Base-by-base conservation (phyloP, 164 flowering plant species). In the Amborella trichopoda region DNA sequence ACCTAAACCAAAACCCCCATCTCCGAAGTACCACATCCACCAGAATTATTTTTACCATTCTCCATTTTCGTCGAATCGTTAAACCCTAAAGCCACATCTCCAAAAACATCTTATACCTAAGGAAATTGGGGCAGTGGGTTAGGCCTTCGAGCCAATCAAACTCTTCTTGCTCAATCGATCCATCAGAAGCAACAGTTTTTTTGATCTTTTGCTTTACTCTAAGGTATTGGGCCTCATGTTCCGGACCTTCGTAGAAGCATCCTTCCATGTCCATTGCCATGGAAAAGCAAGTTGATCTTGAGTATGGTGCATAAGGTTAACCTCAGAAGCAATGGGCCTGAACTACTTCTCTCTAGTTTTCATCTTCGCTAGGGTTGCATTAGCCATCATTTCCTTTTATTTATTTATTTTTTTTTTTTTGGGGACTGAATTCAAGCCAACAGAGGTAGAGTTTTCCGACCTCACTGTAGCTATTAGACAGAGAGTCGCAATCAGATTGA, bases 201-300 rank as follows among this genome's bases (percentile, higher is more conserved):
- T 73, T 78, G 28, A 89, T 76, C 77, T 84, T 89, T 60, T 89
- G 97, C 78, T 89, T 84, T 10, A 84, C 97, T 25, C 82, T 72
- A 43, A 73, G 53, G 51, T 89, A 89, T 60, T 85, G 97, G 55
- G 97, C 64, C 97, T 73, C 95, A 82, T 89, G 60, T 89, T 89
- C 63, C 85, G 97, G 26, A 85, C 95, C 69, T 89, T 85, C 13
- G 87, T 85, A 28, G 93, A 84, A 30, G 70, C 87, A 59, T 89
- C 97, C 45, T 82, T 84, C 97, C 97, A 89, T 17, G 77, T 66
- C 97, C 97, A 89, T 40, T 74, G 81, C 88, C 90, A 89, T 0
- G 93, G 95, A 34, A 62, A 89, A 2, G 75, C 46, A 0, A 68
- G 32, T 2, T 93, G 83, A 59, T 85, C 95, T 1, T 62, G 68